Evolutionary conservation across 257 asterid species (phyloP).

Genomic region (Phtheirospermum japonicum): DNA sequence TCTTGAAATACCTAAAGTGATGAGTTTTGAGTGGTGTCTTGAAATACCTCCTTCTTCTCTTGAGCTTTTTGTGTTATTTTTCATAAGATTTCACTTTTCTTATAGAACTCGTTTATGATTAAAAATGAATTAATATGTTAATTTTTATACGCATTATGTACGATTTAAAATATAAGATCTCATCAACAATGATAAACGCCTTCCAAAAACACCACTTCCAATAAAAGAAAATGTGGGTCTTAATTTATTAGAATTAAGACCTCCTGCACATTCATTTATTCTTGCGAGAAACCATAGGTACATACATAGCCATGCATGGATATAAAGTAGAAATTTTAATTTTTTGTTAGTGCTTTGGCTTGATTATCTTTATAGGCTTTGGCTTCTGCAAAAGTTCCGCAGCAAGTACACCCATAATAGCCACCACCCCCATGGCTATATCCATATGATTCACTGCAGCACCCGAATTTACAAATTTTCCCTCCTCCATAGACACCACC

Average conservation of each 20-base stretch:
- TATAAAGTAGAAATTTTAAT: not conserved
- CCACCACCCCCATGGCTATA: slow-evolving; percentile 34
- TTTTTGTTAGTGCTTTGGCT: slow-evolving; percentile 17
- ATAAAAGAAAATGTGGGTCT: not conserved
- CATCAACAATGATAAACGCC: too few species aligned
- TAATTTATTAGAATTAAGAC: not conserved
- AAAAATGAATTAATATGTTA: too few species aligned
- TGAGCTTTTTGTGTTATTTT: too few species aligned
- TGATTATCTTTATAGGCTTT: slow-evolving; percentile 25
- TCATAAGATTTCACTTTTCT: too few species aligned
- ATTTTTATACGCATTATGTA: too few species aligned
- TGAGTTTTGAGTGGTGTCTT: too few species aligned
- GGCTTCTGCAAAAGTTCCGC: slow-evolving; percentile 35
- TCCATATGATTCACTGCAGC: slow-evolving; percentile 39
- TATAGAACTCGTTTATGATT: too few species aligned
- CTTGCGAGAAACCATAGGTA: not conserved
- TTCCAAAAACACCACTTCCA: not conserved
- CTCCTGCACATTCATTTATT: slow-evolving; percentile 10
- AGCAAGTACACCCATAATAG: slow-evolving; percentile 38
- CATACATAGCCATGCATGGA: not conserved
- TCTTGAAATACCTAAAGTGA: too few species aligned
- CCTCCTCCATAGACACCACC: slow-evolving; percentile 40
- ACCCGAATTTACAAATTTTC: slow-evolving; percentile 34
- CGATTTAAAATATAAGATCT: too few species aligned
- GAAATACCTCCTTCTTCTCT: too few species aligned